phyloP scores from a whole-genome alignment of 345 rosid species.

The Microthlaspi erraticum region DNA sequence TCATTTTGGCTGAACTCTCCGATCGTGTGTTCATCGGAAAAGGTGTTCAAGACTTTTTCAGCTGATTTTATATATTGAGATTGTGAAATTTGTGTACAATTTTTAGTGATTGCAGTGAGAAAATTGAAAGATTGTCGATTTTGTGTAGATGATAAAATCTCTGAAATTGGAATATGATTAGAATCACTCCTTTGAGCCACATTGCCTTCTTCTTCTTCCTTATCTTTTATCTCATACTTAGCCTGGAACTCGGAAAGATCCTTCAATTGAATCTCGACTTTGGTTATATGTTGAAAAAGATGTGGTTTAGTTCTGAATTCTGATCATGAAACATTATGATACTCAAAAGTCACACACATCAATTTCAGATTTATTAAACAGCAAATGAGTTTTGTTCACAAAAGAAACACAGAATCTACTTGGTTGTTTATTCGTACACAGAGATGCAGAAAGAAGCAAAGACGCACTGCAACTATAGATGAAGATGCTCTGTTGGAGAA shows the following conservation, averaged over 20 bases:
- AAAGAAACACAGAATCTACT: constrained; percentile 9
- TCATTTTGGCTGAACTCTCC: constrained; percentile 84
- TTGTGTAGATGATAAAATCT: constrained; percentile 13
- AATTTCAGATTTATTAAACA: constrained; percentile 10
- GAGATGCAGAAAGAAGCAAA: constrained; percentile 26
- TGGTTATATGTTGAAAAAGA: constrained; percentile 65
- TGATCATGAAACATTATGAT: constrained; percentile 1
- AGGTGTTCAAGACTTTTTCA: constrained; percentile 89
- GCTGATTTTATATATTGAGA: constrained; percentile 29
- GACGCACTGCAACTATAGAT: constrained; percentile 32
- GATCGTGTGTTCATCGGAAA: constrained; percentile 79
- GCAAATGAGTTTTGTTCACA: constrained; percentile 9
- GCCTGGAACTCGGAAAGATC: constrained; percentile 66
- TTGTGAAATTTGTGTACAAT: not conserved
- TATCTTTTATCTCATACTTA: constrained; percentile 66
- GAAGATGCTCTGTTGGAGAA: constrained; percentile 14
- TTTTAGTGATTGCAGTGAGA: not conserved
- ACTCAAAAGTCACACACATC: not conserved
- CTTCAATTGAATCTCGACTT: constrained; percentile 73
- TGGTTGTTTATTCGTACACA: constrained; percentile 23
- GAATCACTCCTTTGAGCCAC: constrained; percentile 49
- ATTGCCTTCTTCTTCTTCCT: constrained; percentile 62
- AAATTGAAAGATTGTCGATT: not conserved
- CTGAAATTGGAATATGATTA: not conserved
- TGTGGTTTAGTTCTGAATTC: constrained; percentile 60